Evolutionary conservation across 306 rosid species (phyloP).

Genomic region (Dryas octopetala): DNA sequence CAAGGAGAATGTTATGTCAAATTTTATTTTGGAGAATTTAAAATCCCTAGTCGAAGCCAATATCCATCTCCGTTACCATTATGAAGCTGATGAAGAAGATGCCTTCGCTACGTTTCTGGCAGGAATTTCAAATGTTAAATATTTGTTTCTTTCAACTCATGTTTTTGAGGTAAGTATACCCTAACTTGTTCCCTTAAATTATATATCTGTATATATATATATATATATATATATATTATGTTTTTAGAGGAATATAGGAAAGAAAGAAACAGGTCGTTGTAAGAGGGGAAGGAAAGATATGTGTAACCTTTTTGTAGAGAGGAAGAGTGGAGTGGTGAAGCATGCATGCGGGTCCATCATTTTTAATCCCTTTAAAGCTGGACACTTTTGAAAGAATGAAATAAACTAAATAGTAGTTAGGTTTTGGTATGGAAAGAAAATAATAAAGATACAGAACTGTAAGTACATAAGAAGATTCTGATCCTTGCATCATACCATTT

Average conservation of each 20-base stretch:
- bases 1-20: neutral
- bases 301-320: neutral
- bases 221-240: neutral
- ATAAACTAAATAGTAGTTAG: too few species aligned
- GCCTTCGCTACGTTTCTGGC: neutral
- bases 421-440: neutral
- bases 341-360: neutral
- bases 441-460: neutral
- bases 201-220: too few species aligned
- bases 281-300: neutral
- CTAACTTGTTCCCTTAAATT: neutral
- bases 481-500: neutral
- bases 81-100: neutral
- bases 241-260: neutral
- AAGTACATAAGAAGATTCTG: neutral
- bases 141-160: neutral
- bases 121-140: constrained; percentile 1
- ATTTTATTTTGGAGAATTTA: neutral
- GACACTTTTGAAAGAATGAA: neutral
- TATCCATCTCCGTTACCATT: neutral
- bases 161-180: neutral
- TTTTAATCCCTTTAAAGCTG: neutral
- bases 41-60: neutral
- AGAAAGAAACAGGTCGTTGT: neutral
- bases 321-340: neutral